Conservation (phyloP, 140 eudicot species). For the Bidens hawaiensis region DNA sequence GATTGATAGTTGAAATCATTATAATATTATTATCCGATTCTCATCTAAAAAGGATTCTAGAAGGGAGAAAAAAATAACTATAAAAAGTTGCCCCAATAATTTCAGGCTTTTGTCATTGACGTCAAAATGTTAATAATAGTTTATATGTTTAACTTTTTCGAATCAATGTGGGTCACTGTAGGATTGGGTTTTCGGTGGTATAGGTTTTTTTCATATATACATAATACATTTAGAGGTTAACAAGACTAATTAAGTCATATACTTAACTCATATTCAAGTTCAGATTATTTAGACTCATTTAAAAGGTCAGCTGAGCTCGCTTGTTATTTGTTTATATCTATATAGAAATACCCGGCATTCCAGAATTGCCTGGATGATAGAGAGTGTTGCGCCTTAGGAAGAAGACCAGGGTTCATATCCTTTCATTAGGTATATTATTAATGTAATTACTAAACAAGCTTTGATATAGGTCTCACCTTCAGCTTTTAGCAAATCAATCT, state of each 20-base stretch:
- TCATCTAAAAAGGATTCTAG: slow-evolving; percentile 28
- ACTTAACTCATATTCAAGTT: not conserved
- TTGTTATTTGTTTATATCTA: no score
- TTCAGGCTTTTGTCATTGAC: slow-evolving; percentile 27
- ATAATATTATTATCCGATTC: slow-evolving; percentile 4
- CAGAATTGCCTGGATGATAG: no score
- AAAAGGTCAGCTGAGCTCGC: not conserved
- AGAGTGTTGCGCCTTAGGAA: no score
- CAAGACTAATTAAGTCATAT: not conserved
- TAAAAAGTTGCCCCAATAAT: slow-evolving; percentile 15
- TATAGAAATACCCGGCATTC: no score
- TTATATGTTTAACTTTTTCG: not conserved
- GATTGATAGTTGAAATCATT: slow-evolving; percentile 6
- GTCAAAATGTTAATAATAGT: slow-evolving; percentile 1
- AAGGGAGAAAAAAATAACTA: slow-evolving; percentile 1
- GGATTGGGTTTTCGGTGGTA: slow-evolving; percentile 17
- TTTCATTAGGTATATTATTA: no score
- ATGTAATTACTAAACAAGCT: no score
- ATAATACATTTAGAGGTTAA: not conserved
- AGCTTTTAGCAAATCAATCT: not conserved
- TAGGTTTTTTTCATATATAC: not conserved
- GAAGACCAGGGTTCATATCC: no score
- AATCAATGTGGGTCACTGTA: slow-evolving; percentile 17
- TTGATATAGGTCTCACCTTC: no score
- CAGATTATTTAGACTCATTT: not conserved